A percentile compares a stretch with the other conserved stretches of the same genome.
Conservation (phyloP, 495 filamentous ascomycete species). For the Penicillium atrosanguineum region DNA sequence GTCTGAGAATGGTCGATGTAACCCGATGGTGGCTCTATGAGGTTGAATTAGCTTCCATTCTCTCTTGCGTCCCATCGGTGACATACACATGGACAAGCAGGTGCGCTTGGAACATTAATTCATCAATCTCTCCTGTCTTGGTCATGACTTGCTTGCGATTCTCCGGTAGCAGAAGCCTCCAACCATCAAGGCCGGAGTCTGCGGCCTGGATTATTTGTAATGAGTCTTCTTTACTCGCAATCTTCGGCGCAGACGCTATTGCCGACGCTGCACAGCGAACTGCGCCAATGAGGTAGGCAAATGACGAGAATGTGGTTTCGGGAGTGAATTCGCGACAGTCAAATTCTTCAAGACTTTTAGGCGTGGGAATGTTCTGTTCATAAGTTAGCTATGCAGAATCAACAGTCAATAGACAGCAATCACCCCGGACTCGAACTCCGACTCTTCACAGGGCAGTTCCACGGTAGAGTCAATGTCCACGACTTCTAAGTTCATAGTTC, state of each 20-base stretch:
- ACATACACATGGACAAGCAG: slow-evolving; percentile 34
- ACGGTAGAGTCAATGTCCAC: slow-evolving; percentile 57
- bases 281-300: slow-evolving; percentile 66
- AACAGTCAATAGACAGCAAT: slow-evolving; percentile 22
- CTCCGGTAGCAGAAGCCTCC: slow-evolving; percentile 27
- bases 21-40: slow-evolving; percentile 24
- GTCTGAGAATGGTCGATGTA: slow-evolving; percentile 33
- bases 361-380: slow-evolving; percentile 56
- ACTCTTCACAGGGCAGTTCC: slow-evolving; percentile 73
- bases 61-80: neutral
- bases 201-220: slow-evolving; percentile 24
- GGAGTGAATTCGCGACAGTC: slow-evolving; percentile 64
- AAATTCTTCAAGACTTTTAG: slow-evolving; percentile 65
- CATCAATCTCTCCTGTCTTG: slow-evolving; percentile 29
- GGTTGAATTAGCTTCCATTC: neutral
- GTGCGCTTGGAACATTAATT: slow-evolving; percentile 38
- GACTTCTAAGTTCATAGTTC: slow-evolving; percentile 45
- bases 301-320: slow-evolving; percentile 71
- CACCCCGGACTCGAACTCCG: slow-evolving; percentile 64
- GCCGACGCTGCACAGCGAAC: slow-evolving; percentile 31
- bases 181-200: slow-evolving; percentile 27
- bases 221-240: slow-evolving; percentile 22
- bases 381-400: neutral
- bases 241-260: slow-evolving; percentile 21
- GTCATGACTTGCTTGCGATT: slow-evolving; percentile 28